These are phyloP conservation scores for Eugenia klotzschiana DNA, from an alignment of 441 rosid species.

Conservation along the genomic window DNA sequence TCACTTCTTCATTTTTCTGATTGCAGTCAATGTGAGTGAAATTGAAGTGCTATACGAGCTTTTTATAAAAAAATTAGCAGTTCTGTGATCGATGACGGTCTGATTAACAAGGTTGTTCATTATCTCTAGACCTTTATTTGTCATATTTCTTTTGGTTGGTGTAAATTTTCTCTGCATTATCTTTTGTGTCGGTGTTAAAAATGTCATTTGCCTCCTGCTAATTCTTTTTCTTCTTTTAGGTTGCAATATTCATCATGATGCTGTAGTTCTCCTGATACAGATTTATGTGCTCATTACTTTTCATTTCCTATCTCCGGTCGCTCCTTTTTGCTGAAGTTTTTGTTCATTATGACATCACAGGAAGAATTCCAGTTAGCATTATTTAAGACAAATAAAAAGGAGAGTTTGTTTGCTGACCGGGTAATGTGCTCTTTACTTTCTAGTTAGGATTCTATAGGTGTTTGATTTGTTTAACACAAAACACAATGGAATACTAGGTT, in stretches of 20 bases:
- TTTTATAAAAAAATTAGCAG: conserved; percentile 95
- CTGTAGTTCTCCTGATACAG: background rate
- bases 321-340: background rate
- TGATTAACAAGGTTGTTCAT: conserved; percentile 65
- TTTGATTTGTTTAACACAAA: conserved; percentile 90
- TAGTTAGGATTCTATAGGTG: conserved; percentile 53
- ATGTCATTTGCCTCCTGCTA: background rate
- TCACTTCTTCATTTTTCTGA: background rate
- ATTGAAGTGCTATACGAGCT: conserved; percentile 94
- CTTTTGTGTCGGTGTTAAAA: background rate
- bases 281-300: background rate
- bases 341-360: conserved; percentile 19
- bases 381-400: conserved; percentile 89
- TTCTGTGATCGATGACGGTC: conserved; percentile 91
- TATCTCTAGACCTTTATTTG: background rate
- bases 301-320: background rate
- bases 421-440: conserved; percentile 16
- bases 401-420: conserved; percentile 95
- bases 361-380: conserved; percentile 94
- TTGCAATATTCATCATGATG: background rate
- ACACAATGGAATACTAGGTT: conserved; percentile 89
- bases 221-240: background rate
- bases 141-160: background rate
- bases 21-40: conserved; percentile 94
- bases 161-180: background rate